Base-by-base conservation (phyloP, 768 basidiomycete species). In the Pleurotus giganteus region DNA sequence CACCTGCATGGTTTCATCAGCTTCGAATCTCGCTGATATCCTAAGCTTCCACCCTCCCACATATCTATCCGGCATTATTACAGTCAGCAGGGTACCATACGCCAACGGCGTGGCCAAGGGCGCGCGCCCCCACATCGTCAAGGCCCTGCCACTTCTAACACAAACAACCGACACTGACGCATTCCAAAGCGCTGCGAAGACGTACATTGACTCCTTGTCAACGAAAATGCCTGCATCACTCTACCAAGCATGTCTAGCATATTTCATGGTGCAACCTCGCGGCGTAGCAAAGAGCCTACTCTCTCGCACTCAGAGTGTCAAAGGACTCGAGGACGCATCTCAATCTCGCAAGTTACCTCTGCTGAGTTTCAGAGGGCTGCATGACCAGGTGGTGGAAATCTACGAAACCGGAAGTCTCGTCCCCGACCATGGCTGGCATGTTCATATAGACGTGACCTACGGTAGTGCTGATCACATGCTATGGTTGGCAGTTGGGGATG, bases 11-110 rank as follows among this genome's bases (percentile, higher is more conserved):
- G 23, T 31, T 31, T 7, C 19, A 32, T n/a, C 47, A 60, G 68
- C 56, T 19, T 66, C 65, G 1, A 57, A 58, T 43, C 63, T 68
- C 52, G 58, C 65, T 15, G 66, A 69, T 28, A 58, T 67, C 11
- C 54, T 66, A 26, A 56, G 58, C 13, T 61, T 65, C 56, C 60
- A 63, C 41, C 62, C 65, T 6, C 53, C 65, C 5, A 59, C 62
- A 13, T 67, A 61, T 26, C 58, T 70, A 29, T 58, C 66, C 2
- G 67, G 66, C 23, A 55, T 67, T 28, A 60, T 70, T 26, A 66
- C 67, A 28, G 59, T 65, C 54, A 47, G 60, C 2, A 61, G 66
- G 12, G 36, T 66, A 19, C 64, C 66, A 2, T 66, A 68, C 55
- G 64, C 61, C 11, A 47, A 60, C 26, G 54, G 63, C 32, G 52